A percentile compares a stretch with the other conserved stretches of the same genome.
These are phyloP conservation scores for Saussurea involucrata DNA, from an alignment of 129 eudicot genomes.

Conservation along the genomic window DNA sequence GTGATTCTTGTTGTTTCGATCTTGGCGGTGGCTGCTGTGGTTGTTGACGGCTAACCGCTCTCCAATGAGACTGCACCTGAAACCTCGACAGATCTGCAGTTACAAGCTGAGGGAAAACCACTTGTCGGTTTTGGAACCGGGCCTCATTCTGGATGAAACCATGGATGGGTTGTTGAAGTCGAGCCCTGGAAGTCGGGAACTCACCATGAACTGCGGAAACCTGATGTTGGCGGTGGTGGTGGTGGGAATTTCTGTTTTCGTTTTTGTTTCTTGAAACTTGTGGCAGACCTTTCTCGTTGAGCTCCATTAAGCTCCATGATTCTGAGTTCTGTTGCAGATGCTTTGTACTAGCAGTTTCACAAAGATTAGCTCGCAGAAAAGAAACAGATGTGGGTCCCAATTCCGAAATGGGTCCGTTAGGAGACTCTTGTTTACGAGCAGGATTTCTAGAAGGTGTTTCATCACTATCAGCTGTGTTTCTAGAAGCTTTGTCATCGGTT, in stretches of 20 bases:
- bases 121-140: constrained; percentile 46
- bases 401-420: constrained; percentile 26
- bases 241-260: constrained; percentile 35
- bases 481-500: constrained; percentile 19
- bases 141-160: constrained; percentile 42
- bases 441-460: constrained; percentile 8
- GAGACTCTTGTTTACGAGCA: constrained; percentile 33
- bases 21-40: constrained; percentile 25
- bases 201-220: constrained; percentile 62
- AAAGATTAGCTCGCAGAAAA: not conserved
- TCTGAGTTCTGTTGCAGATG: constrained; percentile 36
- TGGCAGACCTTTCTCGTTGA: constrained; percentile 18
- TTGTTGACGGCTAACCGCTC: constrained; percentile 46
- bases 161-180: constrained; percentile 29
- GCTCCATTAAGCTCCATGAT: constrained; percentile 4
- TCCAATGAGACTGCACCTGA: constrained; percentile 68
- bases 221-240: constrained; percentile 50
- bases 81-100: constrained; percentile 76
- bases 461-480: constrained; percentile 14
- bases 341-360: constrained; percentile 14
- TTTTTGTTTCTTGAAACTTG: constrained; percentile 37
- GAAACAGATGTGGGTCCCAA: constrained; percentile 31
- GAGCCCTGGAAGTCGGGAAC: constrained; percentile 29
- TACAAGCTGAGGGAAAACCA: constrained; percentile 51
- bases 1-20: constrained; percentile 67